Base-by-base conservation (phyloP, 139 green algal genomes). In the Asterochloris sp. region DNA sequence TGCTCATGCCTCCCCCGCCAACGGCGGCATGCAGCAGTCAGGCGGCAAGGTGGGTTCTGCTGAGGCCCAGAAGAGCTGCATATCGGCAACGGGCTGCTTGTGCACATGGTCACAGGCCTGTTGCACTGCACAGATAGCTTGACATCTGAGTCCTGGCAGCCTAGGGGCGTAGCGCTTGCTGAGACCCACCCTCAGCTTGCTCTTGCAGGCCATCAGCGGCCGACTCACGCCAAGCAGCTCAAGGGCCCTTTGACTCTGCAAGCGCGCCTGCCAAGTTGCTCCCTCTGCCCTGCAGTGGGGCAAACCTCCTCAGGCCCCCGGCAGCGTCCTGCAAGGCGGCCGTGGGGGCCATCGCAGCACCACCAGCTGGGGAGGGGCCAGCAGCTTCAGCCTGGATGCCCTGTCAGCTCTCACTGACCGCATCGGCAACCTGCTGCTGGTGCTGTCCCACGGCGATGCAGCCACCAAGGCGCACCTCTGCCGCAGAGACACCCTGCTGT, bases 381-480 rank as follows among this genome's bases (percentile, higher is more conserved):
- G 10, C 76, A 80, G 24, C 60, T n/a, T 54, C 38, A 54, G 38
- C 38, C 47, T 80, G 12, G 76, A 80, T 11, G 61, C 23, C 29
- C 60, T 68, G 60, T 69, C 76, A 60, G 60, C 21, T 6, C 29
- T 80, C 60, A n/a, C 68, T 23, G 28, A 78, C 76, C 78, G 82
- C 76, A 76, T 82, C 54, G 67, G 76, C 12, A 81, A 86, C 74
- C 88, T 96, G 89, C 88, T 96, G 89, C 86, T 95, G 78, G 87
- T 94, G 83, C 80, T 96, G 83, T 80, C 85, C 0, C 83, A 92
- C 71, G 89, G 81, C 0, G 83, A 84, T 73, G 78, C 69, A 21
- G 78, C 60, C 15, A 78, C 78, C 27, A 83, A 83, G 77, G 77
- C n/a, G 26, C 24, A 60, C 21, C 80, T 92, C 82, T 79, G 79